Evolutionary conservation across 306 rosid genomes (phyloP).

Genomic region (Lathyrus tuberosus): DNA sequence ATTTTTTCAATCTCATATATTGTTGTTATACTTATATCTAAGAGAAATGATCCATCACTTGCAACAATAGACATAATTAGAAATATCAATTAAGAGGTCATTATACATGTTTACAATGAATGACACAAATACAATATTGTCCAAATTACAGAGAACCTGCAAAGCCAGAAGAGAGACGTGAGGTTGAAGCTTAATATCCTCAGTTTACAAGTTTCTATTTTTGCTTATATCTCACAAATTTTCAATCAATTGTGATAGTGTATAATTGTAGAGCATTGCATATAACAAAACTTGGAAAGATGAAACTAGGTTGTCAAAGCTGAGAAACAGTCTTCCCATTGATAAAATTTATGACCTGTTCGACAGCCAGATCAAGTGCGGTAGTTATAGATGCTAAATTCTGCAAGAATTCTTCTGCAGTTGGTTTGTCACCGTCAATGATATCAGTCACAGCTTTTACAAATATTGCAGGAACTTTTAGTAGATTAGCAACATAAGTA

Average conservation of each 20-base stretch:
- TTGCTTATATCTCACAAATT: slow-evolving; percentile 36
- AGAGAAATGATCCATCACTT: background rate
- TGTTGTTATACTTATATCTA: background rate
- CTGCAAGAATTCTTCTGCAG: slow-evolving; percentile 90
- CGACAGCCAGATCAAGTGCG: slow-evolving; percentile 72
- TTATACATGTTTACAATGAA: slow-evolving; percentile 35
- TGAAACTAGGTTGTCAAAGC: slow-evolving; percentile 53
- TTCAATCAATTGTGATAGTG: slow-evolving; percentile 34
- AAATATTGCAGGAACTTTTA: slow-evolving; percentile 81
- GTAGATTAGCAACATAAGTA: slow-evolving; percentile 88
- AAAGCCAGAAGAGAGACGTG: slow-evolving; percentile 8
- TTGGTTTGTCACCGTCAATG: slow-evolving; percentile 87
- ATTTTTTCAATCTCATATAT: no score
- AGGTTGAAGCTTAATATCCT: slow-evolving; percentile 31
- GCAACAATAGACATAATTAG: background rate
- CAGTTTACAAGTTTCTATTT: slow-evolving; percentile 35
- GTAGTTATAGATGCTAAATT: slow-evolving; percentile 86
- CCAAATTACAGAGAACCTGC: slow-evolving; percentile 21
- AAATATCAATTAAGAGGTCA: slow-evolving; percentile 6
- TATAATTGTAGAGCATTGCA: slow-evolving; percentile 26
- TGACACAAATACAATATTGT: slow-evolving; percentile 31
- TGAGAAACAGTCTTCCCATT: slow-evolving; percentile 72
- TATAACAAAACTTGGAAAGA: slow-evolving; percentile 29
- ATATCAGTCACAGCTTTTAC: slow-evolving; percentile 93
- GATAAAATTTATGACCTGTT: slow-evolving; percentile 64